Base-by-base conservation (phyloP, 352 stramenopile genomes). In the Globisporangium cylindrosporum region DNA sequence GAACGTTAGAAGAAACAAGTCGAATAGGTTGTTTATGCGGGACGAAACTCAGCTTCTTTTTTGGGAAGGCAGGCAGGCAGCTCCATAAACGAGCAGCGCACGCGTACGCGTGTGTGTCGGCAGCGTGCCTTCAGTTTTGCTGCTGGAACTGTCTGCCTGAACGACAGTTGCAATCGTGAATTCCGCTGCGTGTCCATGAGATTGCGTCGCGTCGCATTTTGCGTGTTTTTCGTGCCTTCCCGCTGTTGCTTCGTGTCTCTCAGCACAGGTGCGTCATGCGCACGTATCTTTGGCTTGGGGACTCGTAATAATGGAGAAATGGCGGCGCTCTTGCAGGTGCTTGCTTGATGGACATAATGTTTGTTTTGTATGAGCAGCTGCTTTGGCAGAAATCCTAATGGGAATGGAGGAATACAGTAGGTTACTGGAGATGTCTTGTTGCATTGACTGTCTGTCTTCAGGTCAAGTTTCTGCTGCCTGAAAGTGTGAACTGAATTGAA, bases 161-260 rank as follows among this genome's bases (percentile, higher is more conserved):
- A 14, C 38, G 38, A 46, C 38, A 46, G 38, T 7, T 7, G 4
- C 32, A 38, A 38, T 38, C 32, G 32, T 5, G 5, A 49, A 22
- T 49, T 49, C 20, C 41, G 41, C 41, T 49, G 41, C 41, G 41
- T 49, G 18, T 49, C 41, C 41, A 49, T 49, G 41, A 49, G 41
- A 2, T 49, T n/a, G 41, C 18, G 41, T n/a, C 41, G 41, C 41
- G 41, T 49, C 41, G 41, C 41, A 49, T 49, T 46, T 49, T 46
- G 38, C 38, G 41, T n/a, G 15, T 49, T 20, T 49, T 49, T 49
- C 41, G 4, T 49, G 41, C 41, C 41, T 49, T 49, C 41, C 41
- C 41, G 41, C 12, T 43, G 36, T 43, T 20, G 12, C 3, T 36
- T 61, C 56, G 56, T 61, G 56, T 61, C 56, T 61, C 27, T 49